Percentiles rank a stretch among this genome's conserved stretches.
These are phyloP conservation scores for Exophiala sp. DNA, from an alignment of 2,329 filamentous ascomycete species.

Conservation along the genomic window DNA sequence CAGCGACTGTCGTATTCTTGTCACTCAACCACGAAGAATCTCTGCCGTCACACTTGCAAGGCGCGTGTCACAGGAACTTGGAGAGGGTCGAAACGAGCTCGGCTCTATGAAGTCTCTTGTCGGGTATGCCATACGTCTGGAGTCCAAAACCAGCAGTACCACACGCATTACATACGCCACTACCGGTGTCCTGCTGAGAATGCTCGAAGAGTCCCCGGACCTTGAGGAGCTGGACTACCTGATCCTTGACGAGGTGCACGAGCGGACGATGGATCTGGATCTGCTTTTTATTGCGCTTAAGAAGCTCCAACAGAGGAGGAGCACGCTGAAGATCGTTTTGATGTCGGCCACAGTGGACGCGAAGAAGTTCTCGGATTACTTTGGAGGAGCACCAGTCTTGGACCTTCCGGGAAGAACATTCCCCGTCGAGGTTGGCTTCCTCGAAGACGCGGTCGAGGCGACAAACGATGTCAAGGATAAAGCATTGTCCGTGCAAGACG, in stretches of 20 bases:
- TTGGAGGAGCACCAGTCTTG: conserved; percentile 72
- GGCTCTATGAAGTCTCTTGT: conserved; percentile 79
- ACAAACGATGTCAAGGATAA: conserved; percentile 61
- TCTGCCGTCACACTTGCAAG: conserved; percentile 91
- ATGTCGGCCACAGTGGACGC: conserved; percentile 98
- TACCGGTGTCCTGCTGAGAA: conserved; percentile 88
- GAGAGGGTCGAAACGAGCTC: conserved; percentile 73
- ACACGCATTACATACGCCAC: conserved; percentile 82
- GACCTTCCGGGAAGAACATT: conserved; percentile 91
- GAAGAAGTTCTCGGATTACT: conserved; percentile 80
- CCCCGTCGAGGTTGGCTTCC: conserved; percentile 76
- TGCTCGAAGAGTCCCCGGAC: conserved; percentile 85
- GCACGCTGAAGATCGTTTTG: conserved; percentile 82
- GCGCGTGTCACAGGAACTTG: conserved; percentile 89
- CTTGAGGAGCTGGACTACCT: conserved; percentile 86
- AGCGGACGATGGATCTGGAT: conserved; percentile 92
- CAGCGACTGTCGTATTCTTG: conserved; percentile 82
- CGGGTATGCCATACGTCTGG: conserved; percentile 88
- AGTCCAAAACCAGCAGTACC: conserved; percentile 74
- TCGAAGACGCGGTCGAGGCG: conserved; percentile 87
- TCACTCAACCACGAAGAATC: conserved; percentile 90
- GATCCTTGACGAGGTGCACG: conserved; percentile 95
- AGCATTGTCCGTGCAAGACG: conserved; percentile 30
- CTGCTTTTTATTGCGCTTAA: conserved; percentile 89
- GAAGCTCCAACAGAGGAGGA: conserved; percentile 67